These are phyloP conservation scores for Saturnispora galanensis DNA, from an alignment of 805 yeast species.

Conservation along the genomic window DNA sequence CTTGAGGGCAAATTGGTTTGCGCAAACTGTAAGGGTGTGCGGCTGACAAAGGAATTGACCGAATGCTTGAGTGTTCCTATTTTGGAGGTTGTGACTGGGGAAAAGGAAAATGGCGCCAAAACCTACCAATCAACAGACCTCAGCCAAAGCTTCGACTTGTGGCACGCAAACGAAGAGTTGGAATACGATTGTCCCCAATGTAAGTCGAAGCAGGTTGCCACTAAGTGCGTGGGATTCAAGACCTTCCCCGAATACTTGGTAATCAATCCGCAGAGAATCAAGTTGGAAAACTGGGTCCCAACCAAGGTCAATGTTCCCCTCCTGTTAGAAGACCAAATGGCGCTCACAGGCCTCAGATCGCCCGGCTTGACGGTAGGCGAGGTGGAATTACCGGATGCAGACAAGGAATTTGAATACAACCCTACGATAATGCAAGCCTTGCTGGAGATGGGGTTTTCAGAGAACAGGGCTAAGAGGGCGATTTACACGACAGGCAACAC, in stretches of 20 bases:
- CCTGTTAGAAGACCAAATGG: constrained; percentile 31
- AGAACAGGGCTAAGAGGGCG: constrained; percentile 54
- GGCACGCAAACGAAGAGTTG: constrained; percentile 40
- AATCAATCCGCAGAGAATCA: constrained; percentile 69
- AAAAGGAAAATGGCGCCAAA: constrained; percentile 36
- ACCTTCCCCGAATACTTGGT: constrained; percentile 65
- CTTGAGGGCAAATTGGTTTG: constrained; percentile 56
- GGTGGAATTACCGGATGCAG: constrained; percentile 27
- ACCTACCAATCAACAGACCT: constrained; percentile 42
- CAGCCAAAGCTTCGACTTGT: constrained; percentile 36
- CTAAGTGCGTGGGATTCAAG: constrained; percentile 39
- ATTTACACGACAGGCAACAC: constrained; percentile 63
- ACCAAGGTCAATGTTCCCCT: constrained; percentile 71
- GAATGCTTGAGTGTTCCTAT: constrained; percentile 61
- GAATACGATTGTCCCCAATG: constrained; percentile 60
- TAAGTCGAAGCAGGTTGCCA: constrained; percentile 26
- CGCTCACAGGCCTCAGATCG: constrained; percentile 34
- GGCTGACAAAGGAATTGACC: constrained; percentile 42
- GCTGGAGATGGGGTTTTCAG: constrained; percentile 81
- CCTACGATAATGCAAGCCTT: constrained; percentile 44
- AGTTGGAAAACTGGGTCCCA: constrained; percentile 85
- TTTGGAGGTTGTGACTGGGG: constrained; percentile 29
- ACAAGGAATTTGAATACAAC: constrained; percentile 42
- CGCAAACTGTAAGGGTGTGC: constrained; percentile 48
- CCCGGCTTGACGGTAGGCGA: constrained; percentile 35